Evolutionary conservation across 2,329 filamentous ascomycete species (phyloP).

Genomic region (Hysterium pulicare): DNA sequence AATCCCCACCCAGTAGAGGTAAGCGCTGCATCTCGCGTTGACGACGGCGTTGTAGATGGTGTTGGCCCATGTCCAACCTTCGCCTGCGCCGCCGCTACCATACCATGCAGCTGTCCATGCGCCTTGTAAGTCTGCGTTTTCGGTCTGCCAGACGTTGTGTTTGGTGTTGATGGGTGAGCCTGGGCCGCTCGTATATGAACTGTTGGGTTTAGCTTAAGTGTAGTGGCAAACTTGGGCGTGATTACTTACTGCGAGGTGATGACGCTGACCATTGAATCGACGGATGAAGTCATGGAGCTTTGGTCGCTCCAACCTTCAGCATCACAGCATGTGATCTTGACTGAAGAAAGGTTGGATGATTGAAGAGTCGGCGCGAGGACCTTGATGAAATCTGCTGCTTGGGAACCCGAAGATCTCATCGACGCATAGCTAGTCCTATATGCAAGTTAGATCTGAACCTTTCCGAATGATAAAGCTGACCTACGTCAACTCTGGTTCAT

Average conservation of each 20-base stretch:
- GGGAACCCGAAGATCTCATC: conserved; percentile 46
- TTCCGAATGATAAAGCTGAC: conserved; percentile 16
- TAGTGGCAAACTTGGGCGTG: not conserved
- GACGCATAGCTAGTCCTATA: conserved; percentile 34
- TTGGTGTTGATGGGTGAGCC: conserved; percentile 29
- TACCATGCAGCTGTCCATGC: conserved; percentile 45
- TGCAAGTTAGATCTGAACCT: not conserved
- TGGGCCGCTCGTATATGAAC: conserved; percentile 17
- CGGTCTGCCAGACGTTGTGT: conserved; percentile 52
- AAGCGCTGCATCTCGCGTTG: conserved; percentile 48
- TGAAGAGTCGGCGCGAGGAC: conserved; percentile 42
- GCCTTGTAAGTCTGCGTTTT: conserved; percentile 47
- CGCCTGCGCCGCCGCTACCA: conserved; percentile 44
- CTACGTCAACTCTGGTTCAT: conserved; percentile 43
- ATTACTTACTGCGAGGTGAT: conserved; percentile 24
- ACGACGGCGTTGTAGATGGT: conserved; percentile 51
- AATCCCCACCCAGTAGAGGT: conserved; percentile 55
- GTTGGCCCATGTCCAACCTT: conserved; percentile 56
- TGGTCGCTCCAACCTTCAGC: conserved; percentile 41
- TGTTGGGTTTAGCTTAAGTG: not conserved
- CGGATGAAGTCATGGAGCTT: conserved; percentile 18
- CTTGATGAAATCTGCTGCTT: conserved; percentile 52
- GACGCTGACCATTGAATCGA: conserved; percentile 17
- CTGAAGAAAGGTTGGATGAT: conserved; percentile 30
- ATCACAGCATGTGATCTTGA: conserved; percentile 46